Evolutionary conservation across 192 early-diverging fungal species (phyloP), one percentile per base, ranked within the genome.

Genomic region (Mortierella alpina): DNA sequence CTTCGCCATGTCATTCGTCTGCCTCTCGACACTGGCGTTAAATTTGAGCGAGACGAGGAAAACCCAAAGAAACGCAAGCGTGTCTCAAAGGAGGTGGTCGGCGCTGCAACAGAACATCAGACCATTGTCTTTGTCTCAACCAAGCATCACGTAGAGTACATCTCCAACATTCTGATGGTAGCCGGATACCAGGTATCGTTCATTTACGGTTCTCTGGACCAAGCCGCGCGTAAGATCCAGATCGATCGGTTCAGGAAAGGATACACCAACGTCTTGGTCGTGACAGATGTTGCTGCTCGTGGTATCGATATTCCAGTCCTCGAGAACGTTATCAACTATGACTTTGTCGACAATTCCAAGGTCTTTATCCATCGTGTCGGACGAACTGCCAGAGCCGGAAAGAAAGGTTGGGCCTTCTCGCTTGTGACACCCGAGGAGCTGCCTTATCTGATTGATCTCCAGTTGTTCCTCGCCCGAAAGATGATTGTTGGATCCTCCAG

Each of bases 301-400:
- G 98, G 98, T 93, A 96, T 99, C 69, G 98, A 99, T 89, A 95
- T 99, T 48, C 98, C 98, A 47, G 92, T 98, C 40, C 84, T 99
- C 12, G 96, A 97, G 78, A 96, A 98, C 75, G 98, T 99, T 51
- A 88, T 99, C 86, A 98, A 99, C 83, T 98, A 96, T 72, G 95
- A 98, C 64, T 99, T 98, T 84, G 91, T 96, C 12, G 91, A 93
- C 48, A 89, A 92, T 23, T 91, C 93, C 76, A 99, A 99, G 75
- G 92, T 97, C 12, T 97, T 99, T 90, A 89, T 99, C 46, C 98
- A 99, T 86, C 91, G 98, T 67, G 96, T 97, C 15, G 98, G 98
- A 60, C 92, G 98, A 88, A 93, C 93, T 13, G 98, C 95, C 15
- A 92, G 98, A 88, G 98, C 98, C 5, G 98, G 98, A 40, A 89